Conservation (phyloP, 1,139 yeast species). For the Fermentozyma sake region DNA sequence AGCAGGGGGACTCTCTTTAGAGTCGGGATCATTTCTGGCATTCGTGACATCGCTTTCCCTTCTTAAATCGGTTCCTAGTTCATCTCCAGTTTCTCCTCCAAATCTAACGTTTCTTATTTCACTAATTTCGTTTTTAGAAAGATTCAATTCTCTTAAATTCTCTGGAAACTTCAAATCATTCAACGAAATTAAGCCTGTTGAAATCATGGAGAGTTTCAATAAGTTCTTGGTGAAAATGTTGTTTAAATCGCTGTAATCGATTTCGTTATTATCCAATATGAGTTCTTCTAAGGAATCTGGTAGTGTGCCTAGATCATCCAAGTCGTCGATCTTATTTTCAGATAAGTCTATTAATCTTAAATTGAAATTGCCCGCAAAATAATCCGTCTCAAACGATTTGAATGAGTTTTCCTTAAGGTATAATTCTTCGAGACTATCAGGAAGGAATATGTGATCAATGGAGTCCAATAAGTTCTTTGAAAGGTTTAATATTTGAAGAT, state of each 20-base stretch:
- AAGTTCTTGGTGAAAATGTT: conserved; percentile 17
- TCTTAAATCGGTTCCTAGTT: too few species aligned
- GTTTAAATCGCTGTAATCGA: conserved; percentile 17
- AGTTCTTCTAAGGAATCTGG: conserved; percentile 16
- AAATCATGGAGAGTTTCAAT: conserved; percentile 15
- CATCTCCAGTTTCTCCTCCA: conserved; percentile 13
- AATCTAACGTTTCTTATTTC: conserved; percentile 11
- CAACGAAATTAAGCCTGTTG: conserved; percentile 19
- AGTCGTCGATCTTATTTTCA: conserved; percentile 19
- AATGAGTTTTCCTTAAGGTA: conserved; percentile 15
- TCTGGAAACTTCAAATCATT: conserved; percentile 14
- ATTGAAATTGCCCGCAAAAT: conserved; percentile 10
- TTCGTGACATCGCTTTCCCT: too few species aligned
- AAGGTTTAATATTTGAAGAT: conserved; percentile 13
- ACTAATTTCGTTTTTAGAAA: conserved; percentile 17
- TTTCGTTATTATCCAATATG: conserved; percentile 19
- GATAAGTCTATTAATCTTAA: conserved; percentile 14
- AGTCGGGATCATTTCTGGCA: too few species aligned
- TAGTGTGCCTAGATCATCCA: conserved; percentile 21
- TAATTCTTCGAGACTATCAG: conserved; percentile 12
- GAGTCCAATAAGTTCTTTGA: conserved; percentile 13
- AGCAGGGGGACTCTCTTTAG: too few species aligned
- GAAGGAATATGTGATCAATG: conserved; percentile 11
- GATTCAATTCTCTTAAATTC: conserved; percentile 12
- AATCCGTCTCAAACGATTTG: conserved; percentile 11